phyloP scores from a whole-genome alignment of 208 protist species.

The Crithidia brevicula region DNA sequence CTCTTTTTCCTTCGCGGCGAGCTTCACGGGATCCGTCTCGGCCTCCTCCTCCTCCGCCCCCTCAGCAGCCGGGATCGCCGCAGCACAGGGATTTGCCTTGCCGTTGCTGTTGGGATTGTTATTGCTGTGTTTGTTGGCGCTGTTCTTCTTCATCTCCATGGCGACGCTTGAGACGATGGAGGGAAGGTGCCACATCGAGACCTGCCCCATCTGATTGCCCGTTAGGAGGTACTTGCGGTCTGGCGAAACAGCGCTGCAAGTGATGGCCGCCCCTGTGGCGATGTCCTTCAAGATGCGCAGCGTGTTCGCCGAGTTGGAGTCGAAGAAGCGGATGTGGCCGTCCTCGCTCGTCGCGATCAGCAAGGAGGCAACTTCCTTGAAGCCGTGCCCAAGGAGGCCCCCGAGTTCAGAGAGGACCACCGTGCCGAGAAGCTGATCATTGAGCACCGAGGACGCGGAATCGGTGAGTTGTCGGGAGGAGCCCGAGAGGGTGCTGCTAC shows the following conservation, averaged over 20 bases:
- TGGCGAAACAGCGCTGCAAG: constrained; percentile 72
- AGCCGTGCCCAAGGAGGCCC: constrained; percentile 9
- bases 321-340: constrained; percentile 86
- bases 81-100: not conserved
- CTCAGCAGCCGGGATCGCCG: not conserved
- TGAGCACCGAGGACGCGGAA: constrained; percentile 14
- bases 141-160: constrained; percentile 34
- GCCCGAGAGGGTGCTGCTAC: constrained; percentile 23
- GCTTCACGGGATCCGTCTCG: constrained; percentile 4
- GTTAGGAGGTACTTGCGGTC: constrained; percentile 78
- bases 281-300: constrained; percentile 77
- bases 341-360: constrained; percentile 80
- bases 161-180: constrained; percentile 66
- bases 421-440: constrained; percentile 28
- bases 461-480: constrained; percentile 22
- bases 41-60: not conserved
- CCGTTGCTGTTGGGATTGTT: constrained; percentile 1
- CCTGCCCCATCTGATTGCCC: constrained; percentile 81
- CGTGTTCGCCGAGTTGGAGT: constrained; percentile 44
- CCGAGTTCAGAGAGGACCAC: constrained; percentile 15
- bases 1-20: constrained; percentile 7
- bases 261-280: constrained; percentile 76
- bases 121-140: not conserved
- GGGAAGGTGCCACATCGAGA: constrained; percentile 86
- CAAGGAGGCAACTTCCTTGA: constrained; percentile 40